Evolutionary conservation across 257 asterid species (phyloP).

Genomic region (Solanum rostratum): DNA sequence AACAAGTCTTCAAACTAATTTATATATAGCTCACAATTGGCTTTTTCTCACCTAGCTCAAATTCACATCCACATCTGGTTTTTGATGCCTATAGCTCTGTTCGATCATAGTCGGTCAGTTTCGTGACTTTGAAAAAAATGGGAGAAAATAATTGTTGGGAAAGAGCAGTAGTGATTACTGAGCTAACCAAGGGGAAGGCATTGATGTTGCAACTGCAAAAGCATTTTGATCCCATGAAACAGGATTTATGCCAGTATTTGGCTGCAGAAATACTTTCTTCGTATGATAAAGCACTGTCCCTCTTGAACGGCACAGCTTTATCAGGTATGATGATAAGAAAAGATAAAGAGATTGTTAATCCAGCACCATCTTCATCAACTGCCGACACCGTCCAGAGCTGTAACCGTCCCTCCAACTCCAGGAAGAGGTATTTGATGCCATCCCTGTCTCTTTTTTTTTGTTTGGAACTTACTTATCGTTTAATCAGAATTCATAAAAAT

Average conservation of each 20-base stretch:
- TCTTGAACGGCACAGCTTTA: slow-evolving; percentile 1
- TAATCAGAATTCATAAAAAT: not conserved
- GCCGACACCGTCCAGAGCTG: not conserved
- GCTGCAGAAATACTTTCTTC: slow-evolving; percentile 15
- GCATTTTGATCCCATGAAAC: slow-evolving; percentile 1
- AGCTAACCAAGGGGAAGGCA: slow-evolving; percentile 18
- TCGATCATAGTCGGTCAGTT: not conserved
- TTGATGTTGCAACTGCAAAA: slow-evolving; percentile 19
- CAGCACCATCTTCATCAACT: not conserved
- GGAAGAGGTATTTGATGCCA: not conserved
- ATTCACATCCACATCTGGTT: not conserved
- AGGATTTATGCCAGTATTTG: not conserved
- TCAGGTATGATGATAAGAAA: not conserved
- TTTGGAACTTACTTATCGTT: not conserved
- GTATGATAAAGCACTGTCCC: slow-evolving; percentile 23
- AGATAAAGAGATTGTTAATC: not conserved
- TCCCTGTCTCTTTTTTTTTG: not conserved
- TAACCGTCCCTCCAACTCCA: not conserved
- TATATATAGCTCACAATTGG: too few relatives aligned
- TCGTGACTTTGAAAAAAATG: not conserved
- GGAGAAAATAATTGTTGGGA: slow-evolving; percentile 7
- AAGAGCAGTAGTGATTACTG: slow-evolving; percentile 4
- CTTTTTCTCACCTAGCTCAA: not conserved
- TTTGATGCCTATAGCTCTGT: not conserved
- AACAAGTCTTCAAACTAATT: not conserved